A percentile compares a stretch with the other conserved stretches of the same genome.
These are phyloP conservation scores for Coemansia sp. DNA, from an alignment of 192 early-diverging fungal species.

Conservation along the genomic window DNA sequence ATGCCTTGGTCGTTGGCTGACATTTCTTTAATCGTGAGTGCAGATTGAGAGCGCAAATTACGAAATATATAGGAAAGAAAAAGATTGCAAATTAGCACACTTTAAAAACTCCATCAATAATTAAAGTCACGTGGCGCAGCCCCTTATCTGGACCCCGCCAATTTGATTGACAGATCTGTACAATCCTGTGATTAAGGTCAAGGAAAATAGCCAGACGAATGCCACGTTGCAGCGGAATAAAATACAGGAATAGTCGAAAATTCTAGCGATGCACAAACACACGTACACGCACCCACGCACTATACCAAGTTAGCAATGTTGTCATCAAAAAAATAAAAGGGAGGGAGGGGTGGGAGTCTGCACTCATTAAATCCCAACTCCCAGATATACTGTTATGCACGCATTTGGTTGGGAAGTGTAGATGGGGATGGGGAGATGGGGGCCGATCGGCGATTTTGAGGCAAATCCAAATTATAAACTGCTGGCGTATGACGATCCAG, in stretches of 20 bases:
- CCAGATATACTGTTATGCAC: background rate
- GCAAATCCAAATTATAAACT: background rate
- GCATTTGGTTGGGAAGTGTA: background rate
- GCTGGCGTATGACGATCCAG: background rate
- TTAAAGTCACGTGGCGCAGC: background rate
- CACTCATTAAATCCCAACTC: background rate
- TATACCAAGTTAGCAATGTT: background rate
- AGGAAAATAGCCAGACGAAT: no score
- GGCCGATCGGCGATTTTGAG: background rate
- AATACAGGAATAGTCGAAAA: background rate
- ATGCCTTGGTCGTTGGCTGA: conserved; percentile 38
- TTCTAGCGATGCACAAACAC: background rate
- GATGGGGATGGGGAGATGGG: no score
- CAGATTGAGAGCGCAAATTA: conserved; percentile 1
- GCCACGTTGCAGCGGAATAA: background rate
- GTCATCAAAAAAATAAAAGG: background rate
- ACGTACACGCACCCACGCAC: background rate
- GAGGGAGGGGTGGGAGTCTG: background rate
- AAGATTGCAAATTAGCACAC: background rate
- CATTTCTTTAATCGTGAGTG: conserved; percentile 19
- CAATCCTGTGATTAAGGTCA: background rate
- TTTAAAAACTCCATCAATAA: background rate
- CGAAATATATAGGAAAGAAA: background rate
- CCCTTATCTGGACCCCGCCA: conserved; percentile 1
- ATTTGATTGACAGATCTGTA: background rate